These are phyloP conservation scores for Diddensiella caesifluorescens DNA, from an alignment of 805 yeast species.

Conservation along the genomic window DNA sequence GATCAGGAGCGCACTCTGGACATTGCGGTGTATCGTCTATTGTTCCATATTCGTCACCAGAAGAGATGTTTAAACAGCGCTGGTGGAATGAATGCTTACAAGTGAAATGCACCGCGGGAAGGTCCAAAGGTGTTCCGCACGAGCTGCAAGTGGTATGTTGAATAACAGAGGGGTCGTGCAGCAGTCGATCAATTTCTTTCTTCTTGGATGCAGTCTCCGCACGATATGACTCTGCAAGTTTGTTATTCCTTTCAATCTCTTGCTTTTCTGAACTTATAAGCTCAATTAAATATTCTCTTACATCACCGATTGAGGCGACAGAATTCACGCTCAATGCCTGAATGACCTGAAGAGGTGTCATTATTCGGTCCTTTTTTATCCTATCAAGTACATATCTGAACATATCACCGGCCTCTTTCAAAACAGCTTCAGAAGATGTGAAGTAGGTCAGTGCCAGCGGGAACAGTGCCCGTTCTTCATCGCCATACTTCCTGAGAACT, in stretches of 20 bases:
- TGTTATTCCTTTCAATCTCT: constrained; percentile 64
- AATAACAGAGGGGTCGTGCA: constrained; percentile 44
- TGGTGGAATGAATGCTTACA: constrained; percentile 87
- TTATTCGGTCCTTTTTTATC: constrained; percentile 46
- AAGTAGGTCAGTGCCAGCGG: constrained; percentile 59
- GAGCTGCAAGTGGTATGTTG: constrained; percentile 61
- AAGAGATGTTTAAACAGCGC: constrained; percentile 44
- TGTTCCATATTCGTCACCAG: constrained; percentile 9
- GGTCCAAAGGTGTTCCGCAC: constrained; percentile 61
- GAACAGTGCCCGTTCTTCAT: constrained; percentile 57
- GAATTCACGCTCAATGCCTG: constrained; percentile 58
- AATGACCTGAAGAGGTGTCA: constrained; percentile 75
- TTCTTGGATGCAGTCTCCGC: constrained; percentile 56
- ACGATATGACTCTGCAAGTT: constrained; percentile 62
- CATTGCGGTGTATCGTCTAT: constrained; percentile 47
- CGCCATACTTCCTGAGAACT: constrained; percentile 56
- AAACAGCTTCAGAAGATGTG: constrained; percentile 49
- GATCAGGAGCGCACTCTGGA: constrained; percentile 70
- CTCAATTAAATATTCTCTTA: constrained; percentile 62
- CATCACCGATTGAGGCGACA: constrained; percentile 63
- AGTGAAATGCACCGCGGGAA: constrained; percentile 77
- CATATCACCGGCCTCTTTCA: constrained; percentile 48
- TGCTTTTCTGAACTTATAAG: constrained; percentile 53
- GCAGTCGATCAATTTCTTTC: constrained; percentile 47
- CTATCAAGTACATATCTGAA: constrained; percentile 47